Base-by-base conservation (phyloP, 2,329 filamentous ascomycete genomes). In the Chaetomium globosum region DNA sequence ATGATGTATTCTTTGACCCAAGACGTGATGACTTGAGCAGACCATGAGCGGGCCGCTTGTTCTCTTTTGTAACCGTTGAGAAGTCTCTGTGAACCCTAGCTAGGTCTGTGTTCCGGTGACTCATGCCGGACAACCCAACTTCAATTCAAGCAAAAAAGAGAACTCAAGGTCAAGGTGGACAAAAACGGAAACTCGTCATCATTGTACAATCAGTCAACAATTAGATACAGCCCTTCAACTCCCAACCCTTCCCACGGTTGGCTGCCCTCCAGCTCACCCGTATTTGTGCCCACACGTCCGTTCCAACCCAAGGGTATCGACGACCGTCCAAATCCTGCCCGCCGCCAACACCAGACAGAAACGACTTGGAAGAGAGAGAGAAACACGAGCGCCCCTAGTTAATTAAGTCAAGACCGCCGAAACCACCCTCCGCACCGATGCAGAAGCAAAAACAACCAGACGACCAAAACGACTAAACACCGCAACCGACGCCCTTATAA, bases 251-350 rank as follows among this genome's bases (percentile, higher is more conserved):
- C 54, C 54, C 13, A 26, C 31, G 13, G 8, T 31, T 56, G 23
- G 7, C 28, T 10, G 28, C 16, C 43, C n/a, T 4, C 23, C 31
- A 52, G 16, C 5, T 8, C 9, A 31, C 36, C 31, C 59, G 4
- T 53, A 46, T 53, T 26, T 33, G 43, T 53, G 53, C 10, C 39
- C 49, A 36, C 23, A 16, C 28, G 16, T 33, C 59, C 52, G 39
- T 26, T 56, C 28, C 39, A 30, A 39, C 49, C 49, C 59, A 53
- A 36, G 23, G 48, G 49, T 54, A 61, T 54, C 48, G 33, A 54
- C 33, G 33, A 61, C 52, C 60, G 30, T 43, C 60, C 60, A 49
- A 57, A 28, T 62, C 52, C 39, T 19, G 30, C n/a, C 54, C 33
- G 7, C 49, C 43, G 43, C 52, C 53, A 62, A 55, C 52, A 55